Evolutionary conservation across 352 stramenopile species (phyloP).

Genomic region (Peronospora farinosa): DNA sequence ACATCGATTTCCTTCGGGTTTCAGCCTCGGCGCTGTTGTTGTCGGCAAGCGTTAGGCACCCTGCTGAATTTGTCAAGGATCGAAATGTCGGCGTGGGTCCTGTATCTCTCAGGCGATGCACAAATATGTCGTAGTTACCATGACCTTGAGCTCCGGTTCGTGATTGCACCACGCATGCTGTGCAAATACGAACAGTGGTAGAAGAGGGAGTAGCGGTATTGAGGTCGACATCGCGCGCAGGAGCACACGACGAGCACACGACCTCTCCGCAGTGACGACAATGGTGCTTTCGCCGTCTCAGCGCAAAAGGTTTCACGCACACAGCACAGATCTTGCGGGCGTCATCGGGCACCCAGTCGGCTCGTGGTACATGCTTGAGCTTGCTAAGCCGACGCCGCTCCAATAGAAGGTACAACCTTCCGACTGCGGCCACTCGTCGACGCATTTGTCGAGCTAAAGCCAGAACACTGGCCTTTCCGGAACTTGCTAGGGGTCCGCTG

Average conservation of each 20-base stretch:
- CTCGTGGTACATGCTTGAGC: constrained; percentile 42
- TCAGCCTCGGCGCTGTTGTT: constrained; percentile 19
- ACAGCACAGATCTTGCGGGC: constrained; percentile 54
- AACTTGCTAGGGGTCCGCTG: constrained; percentile 4
- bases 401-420: constrained; percentile 43
- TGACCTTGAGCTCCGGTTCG: constrained; percentile 21
- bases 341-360: constrained; percentile 56
- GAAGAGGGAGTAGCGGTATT: constrained; percentile 24
- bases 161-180: constrained; percentile 51
- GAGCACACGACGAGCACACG: constrained; percentile 59
- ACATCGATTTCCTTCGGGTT: constrained; percentile 26
- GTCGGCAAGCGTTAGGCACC: background rate
- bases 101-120: constrained; percentile 36
- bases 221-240: constrained; percentile 38
- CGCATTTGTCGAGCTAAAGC: constrained; percentile 37
- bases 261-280: constrained; percentile 73
- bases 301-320: constrained; percentile 56
- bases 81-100: constrained; percentile 17
- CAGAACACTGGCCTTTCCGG: constrained; percentile 11
- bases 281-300: constrained; percentile 59
- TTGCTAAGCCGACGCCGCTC: constrained; percentile 52
- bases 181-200: constrained; percentile 50
- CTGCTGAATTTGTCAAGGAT: constrained; percentile 35
- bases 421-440: constrained; percentile 39
- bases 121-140: constrained; percentile 31